Percentiles rank a stretch among this genome's conserved stretches.
Evolutionary conservation across 768 basidiomycete species (phyloP).

Genomic region (Pisolithus sp.): DNA sequence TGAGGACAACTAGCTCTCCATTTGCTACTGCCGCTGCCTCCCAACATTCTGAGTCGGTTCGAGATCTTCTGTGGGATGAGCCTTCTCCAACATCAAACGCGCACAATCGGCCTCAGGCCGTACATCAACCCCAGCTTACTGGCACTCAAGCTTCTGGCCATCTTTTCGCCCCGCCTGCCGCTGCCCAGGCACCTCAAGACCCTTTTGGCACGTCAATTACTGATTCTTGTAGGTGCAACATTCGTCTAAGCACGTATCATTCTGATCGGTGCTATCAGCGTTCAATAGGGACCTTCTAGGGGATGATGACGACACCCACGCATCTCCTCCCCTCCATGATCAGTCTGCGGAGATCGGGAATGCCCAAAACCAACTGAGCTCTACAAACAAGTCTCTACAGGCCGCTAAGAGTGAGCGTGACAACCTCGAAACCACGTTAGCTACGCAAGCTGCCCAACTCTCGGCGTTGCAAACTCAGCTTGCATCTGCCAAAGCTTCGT

Average conservation of each 20-base stretch:
- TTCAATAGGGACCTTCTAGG: slow-evolving; percentile 54
- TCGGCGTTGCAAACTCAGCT: slow-evolving; percentile 79
- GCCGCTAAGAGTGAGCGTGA: slow-evolving; percentile 60
- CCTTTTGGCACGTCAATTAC: slow-evolving; percentile 41
- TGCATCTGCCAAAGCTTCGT: slow-evolving; percentile 73
- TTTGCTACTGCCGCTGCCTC: slow-evolving; percentile 33
- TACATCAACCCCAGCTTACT: slow-evolving; percentile 33
- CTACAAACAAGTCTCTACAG: slow-evolving; percentile 68
- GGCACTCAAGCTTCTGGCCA: slow-evolving; percentile 24
- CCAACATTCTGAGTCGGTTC: slow-evolving; percentile 34
- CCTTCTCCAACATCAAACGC: slow-evolving; percentile 37
- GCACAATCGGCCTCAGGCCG: slow-evolving; percentile 27
- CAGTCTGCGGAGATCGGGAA: slow-evolving; percentile 86
- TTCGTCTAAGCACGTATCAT: background rate
- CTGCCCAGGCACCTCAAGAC: slow-evolving; percentile 30
- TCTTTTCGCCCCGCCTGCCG: slow-evolving; percentile 26
- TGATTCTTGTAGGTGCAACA: slow-evolving; percentile 17
- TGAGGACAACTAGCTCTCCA: slow-evolving; percentile 44
- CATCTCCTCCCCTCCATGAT: slow-evolving; percentile 55
- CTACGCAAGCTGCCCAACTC: slow-evolving; percentile 67
- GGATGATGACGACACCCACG: slow-evolving; percentile 52
- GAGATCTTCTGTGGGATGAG: slow-evolving; percentile 51
- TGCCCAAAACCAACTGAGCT: slow-evolving; percentile 74
- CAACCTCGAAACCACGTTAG: slow-evolving; percentile 56
- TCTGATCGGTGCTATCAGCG: slow-evolving; percentile 9